Conservation (phyloP, 2,329 filamentous ascomycete species). For the Botrytis galanthina region DNA sequence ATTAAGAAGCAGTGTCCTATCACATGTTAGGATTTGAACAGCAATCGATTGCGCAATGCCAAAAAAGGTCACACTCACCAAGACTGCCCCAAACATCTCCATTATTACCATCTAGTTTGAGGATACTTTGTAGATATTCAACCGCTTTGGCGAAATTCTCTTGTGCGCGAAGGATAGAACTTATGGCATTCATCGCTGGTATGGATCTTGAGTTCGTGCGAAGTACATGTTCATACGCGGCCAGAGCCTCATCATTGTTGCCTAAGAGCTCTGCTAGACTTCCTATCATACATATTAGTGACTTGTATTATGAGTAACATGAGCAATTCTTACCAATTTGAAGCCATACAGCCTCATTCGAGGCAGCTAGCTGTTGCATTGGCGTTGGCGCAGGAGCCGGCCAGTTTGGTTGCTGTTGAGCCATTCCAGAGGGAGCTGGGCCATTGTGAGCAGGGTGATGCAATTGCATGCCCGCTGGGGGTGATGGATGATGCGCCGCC, state of each 20-base stretch:
- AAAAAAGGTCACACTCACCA: slow-evolving; percentile 56
- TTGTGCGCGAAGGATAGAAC: slow-evolving; percentile 83
- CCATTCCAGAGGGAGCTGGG: slow-evolving; percentile 35
- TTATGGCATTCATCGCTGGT: slow-evolving; percentile 90
- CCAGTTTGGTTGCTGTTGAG: slow-evolving; percentile 32
- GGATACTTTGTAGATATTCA: slow-evolving; percentile 85
- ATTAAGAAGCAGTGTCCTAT: slow-evolving; percentile 96
- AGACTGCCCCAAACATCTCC: slow-evolving; percentile 97
- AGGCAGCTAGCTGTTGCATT: slow-evolving; percentile 68
- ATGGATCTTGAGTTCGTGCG: slow-evolving; percentile 86
- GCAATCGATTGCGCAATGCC: slow-evolving; percentile 6
- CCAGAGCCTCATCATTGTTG: slow-evolving; percentile 83
- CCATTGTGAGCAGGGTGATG: slow-evolving; percentile 33
- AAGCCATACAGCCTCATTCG: slow-evolving; percentile 90
- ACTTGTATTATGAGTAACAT: slow-evolving; percentile 20
- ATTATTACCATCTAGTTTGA: slow-evolving; percentile 84
- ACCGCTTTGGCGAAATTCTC: slow-evolving; percentile 94
- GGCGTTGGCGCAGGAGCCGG: slow-evolving; percentile 41
- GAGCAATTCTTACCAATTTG: slow-evolving; percentile 70
- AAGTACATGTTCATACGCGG: slow-evolving; percentile 86
- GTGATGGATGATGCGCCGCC: slow-evolving; percentile 39
- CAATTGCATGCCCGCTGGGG: slow-evolving; percentile 57
- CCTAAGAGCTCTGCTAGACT: slow-evolving; percentile 84
- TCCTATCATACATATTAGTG: slow-evolving; percentile 52
- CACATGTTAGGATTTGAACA: slow-evolving; percentile 27